Evolutionary conservation across 768 basidiomycete species (phyloP), one percentile per base, ranked within the genome.

Genomic region (Leccinum broughii): DNA sequence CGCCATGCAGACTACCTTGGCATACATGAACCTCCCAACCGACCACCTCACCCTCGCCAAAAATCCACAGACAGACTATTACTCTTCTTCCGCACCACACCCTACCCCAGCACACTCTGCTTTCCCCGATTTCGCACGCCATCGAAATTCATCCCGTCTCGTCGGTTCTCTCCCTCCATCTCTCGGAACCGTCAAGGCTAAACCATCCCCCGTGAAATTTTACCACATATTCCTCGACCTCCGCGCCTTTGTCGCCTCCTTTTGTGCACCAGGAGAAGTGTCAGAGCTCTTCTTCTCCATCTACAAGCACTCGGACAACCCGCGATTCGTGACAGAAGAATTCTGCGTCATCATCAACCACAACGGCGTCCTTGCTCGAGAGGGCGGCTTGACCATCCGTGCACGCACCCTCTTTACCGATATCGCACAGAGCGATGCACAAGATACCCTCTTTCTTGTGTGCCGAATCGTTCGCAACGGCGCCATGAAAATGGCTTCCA

Each of bases 241-340:
- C 9, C 89, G 92, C 20, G 94, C 94, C 0, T 95, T 98, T 69
- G 89, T 95, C 34, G 96, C 94, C 15, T 90, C 89, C 6, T 89
- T 89, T 2, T 98, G 95, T 73, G 80, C 87, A 0, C 89, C 95
- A 0, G 95, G 94, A 10, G 96, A 98, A 75, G 92, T 90, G 0
- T 92, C 89, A 14, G 96, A 98, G 70, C 85, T 98, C 3, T 93
- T 87, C 70, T 97, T 98, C 77, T 95, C 93, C 11, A 81, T 98
- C 7, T 98, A 91, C 81, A 91, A 89, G 75, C 89, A 90, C 69
- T 82, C 84, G 54, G 91, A 90, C 54, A 67, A 65, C 53, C 82
- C 82, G 5, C 88, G 91, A 54, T 98, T 96, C 72, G 84, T 98
- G 46, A 95, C 94, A 0, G 96, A 98, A 74, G 96, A 98, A 11